These are phyloP conservation scores for Rosa chinensis DNA, from an alignment of 306 rosid species.

Conservation along the genomic window DNA sequence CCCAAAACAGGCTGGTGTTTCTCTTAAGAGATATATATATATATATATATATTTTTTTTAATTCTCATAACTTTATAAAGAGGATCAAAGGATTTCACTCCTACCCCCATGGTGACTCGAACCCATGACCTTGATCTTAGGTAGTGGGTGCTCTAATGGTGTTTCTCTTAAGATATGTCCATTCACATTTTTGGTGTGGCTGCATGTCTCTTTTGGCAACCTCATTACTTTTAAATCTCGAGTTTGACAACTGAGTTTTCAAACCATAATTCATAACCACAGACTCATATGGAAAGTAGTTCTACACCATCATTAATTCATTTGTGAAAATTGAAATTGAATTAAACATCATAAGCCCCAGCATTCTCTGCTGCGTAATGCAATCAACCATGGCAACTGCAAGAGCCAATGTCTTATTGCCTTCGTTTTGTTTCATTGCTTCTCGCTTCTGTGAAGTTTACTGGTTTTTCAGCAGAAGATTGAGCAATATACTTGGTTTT, in stretches of 20 bases:
- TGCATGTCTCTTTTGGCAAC: constrained; percentile 11
- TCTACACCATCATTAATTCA: not conserved
- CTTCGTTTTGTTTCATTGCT: constrained; percentile 8
- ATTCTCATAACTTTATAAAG: too few species aligned
- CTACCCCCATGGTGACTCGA: too few species aligned
- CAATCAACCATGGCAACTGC: constrained; percentile 13
- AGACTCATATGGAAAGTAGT: not conserved
- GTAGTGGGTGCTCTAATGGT: too few species aligned
- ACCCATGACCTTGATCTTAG: too few species aligned
- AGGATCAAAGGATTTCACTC: too few species aligned
- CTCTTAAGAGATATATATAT: too few species aligned
- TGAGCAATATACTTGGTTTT: constrained; percentile 61
- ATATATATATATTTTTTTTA: too few species aligned
- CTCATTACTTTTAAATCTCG: constrained; percentile 3
- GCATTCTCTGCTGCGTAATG: not conserved
- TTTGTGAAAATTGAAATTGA: not conserved
- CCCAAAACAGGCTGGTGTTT: not conserved
- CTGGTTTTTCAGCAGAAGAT: constrained; percentile 46
- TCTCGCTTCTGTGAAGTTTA: constrained; percentile 3
- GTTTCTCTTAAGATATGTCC: not conserved
- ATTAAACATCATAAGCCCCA: not conserved
- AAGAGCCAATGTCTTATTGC: not conserved
- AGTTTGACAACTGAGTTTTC: not conserved
- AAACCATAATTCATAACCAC: not conserved
- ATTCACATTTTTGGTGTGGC: constrained; percentile 21